Percentiles rank a stretch among this genome's conserved stretches.
Evolutionary conservation across 495 filamentous ascomycete genomes (phyloP).

Genomic region (Daldinia decipiens): DNA sequence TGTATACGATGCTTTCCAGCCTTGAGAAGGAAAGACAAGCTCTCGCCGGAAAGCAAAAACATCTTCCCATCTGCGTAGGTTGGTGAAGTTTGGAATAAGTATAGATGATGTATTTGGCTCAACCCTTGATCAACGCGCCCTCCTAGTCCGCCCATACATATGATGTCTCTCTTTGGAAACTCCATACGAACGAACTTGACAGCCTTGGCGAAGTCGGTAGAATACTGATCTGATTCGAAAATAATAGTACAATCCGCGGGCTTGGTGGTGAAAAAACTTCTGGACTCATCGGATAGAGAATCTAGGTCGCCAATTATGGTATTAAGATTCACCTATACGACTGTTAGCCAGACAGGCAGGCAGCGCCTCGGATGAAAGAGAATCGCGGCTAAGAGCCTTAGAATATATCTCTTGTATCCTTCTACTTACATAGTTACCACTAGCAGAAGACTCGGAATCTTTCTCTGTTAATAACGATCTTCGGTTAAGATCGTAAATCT

Average conservation of each 20-base stretch:
- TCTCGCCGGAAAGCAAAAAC: conserved; percentile 80
- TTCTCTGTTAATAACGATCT: not conserved
- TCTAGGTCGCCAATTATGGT: conserved; percentile 90
- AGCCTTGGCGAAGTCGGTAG: conserved; percentile 77
- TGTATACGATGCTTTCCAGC: conserved; percentile 73
- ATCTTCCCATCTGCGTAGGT: conserved; percentile 60
- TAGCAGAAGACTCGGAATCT: not conserved
- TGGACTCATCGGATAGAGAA: conserved; percentile 70
- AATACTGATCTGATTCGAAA: conserved; percentile 78
- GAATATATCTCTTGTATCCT: not conserved
- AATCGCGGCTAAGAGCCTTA: no score
- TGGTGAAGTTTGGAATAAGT: conserved; percentile 63
- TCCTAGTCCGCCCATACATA: conserved; percentile 83
- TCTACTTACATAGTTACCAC: not conserved
- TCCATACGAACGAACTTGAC: conserved; percentile 60
- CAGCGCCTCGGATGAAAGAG: no score
- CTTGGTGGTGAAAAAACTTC: conserved; percentile 66
- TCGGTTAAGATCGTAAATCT: conserved; percentile 68
- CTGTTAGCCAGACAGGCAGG: conserved; percentile 18
- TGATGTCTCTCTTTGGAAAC: conserved; percentile 57
- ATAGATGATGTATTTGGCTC: conserved; percentile 84
- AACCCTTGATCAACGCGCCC: conserved; percentile 93
- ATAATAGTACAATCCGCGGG: conserved; percentile 64
- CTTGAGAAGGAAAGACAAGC: conserved; percentile 80
- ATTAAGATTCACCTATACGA: conserved; percentile 64